These are phyloP conservation scores for Ceratobasidium sp. DNA, from an alignment of 1,284 basidiomycete genomes.

Conservation along the genomic window DNA sequence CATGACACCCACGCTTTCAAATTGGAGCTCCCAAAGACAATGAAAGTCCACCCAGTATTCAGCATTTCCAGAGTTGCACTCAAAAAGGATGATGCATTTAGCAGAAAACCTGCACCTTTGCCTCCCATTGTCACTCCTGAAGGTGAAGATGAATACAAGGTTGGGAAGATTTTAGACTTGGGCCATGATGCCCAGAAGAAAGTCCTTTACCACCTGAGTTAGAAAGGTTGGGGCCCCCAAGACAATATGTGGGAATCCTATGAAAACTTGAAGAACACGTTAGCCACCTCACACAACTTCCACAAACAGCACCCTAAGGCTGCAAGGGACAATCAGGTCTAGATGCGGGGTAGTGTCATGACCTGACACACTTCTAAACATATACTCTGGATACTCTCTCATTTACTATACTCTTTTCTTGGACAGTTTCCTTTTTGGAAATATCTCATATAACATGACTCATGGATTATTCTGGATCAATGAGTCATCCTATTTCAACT, in stretches of 20 bases:
- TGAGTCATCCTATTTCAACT: no score
- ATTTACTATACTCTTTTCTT: no score
- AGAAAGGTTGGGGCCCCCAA: slow-evolving; percentile 7
- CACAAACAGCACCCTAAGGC: background rate
- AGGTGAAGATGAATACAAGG: slow-evolving; percentile 45
- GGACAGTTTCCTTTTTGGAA: no score
- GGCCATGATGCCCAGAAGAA: background rate
- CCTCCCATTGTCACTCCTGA: slow-evolving; percentile 45
- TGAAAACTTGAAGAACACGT: background rate
- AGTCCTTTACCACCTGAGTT: background rate
- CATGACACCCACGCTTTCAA: slow-evolving; percentile 43
- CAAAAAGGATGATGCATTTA: slow-evolving; percentile 10
- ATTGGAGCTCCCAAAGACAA: slow-evolving; percentile 50
- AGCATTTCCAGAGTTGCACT: slow-evolving; percentile 49
- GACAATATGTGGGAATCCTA: slow-evolving; percentile 12
- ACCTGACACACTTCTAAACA: background rate
- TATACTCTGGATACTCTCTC: no score
- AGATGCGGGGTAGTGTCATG: slow-evolving; percentile 10
- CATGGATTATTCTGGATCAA: no score
- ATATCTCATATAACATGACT: no score
- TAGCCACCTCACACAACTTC: background rate
- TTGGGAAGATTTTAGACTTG: slow-evolving; percentile 49
- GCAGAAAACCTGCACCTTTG: background rate
- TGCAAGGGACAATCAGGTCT: background rate
- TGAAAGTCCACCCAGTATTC: slow-evolving; percentile 54